phyloP scores from a whole-genome alignment of 208 protist genomes.

The Phytomonas sp. region DNA sequence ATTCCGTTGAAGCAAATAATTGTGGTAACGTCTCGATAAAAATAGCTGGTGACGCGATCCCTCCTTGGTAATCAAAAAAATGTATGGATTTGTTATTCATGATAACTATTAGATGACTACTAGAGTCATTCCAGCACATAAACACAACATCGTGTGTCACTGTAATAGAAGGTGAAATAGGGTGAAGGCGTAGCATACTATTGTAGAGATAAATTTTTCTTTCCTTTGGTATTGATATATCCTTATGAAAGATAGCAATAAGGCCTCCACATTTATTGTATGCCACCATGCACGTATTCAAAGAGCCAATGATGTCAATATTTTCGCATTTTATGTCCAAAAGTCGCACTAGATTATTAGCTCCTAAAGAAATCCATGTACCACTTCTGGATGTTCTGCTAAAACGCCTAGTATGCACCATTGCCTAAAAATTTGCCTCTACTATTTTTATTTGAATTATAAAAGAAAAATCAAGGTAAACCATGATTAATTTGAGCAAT shows the following conservation, averaged over 20 bases:
- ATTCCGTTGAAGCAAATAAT: slow-evolving; percentile 26
- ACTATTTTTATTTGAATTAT: slow-evolving; percentile 13
- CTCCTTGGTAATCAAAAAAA: slow-evolving; percentile 52
- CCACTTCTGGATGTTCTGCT: slow-evolving; percentile 14
- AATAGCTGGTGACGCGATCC: slow-evolving; percentile 19
- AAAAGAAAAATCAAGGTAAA: slow-evolving; percentile 6
- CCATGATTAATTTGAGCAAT: not conserved
- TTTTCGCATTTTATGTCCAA: slow-evolving; percentile 32
- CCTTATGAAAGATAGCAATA: slow-evolving; percentile 33
- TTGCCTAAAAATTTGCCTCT: slow-evolving; percentile 2
- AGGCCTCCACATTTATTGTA: slow-evolving; percentile 38
- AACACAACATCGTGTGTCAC: slow-evolving; percentile 43
- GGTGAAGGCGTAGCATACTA: not conserved
- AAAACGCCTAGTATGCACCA: slow-evolving; percentile 1
- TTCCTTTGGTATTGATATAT: slow-evolving; percentile 14
- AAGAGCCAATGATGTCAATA: slow-evolving; percentile 17
- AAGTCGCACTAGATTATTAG: slow-evolving; percentile 43
- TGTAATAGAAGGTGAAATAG: slow-evolving; percentile 18
- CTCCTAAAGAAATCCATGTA: slow-evolving; percentile 52
- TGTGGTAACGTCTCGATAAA: slow-evolving; percentile 20
- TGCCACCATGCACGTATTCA: slow-evolving; percentile 28
- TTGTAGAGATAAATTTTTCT: slow-evolving; percentile 23
- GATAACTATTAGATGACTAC: slow-evolving; percentile 64
- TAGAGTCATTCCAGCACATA: slow-evolving; percentile 53
- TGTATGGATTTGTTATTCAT: slow-evolving; percentile 32